Evolutionary conservation across 2,329 filamentous ascomycete species (phyloP), one percentile per base, ranked within the genome.

Genomic region (Claviceps quebecensis): DNA sequence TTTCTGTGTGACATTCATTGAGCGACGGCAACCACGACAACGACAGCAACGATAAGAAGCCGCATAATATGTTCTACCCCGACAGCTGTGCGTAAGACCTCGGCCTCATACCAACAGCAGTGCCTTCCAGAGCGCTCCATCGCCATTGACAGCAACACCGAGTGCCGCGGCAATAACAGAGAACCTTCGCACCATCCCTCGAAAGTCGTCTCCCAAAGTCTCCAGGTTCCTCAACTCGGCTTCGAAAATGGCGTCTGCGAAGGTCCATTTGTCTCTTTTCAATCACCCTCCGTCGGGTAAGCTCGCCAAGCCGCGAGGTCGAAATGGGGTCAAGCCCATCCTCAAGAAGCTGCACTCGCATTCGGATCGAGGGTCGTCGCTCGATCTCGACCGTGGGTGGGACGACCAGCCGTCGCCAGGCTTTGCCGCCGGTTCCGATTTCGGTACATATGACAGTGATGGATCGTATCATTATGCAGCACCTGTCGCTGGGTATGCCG

Each of bases 361-460:
- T 47, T 80, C 76, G 57, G 77, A 80, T 56, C 81, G 80, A 68
- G 80, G 73, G 17, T 50, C 52, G 59, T 83, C 80, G 45, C 65
- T 83, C 54, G 80, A 84, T 58, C 63, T 83, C 55, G 76, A 82
- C 61, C 74, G 79, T 45, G 70, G 72, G 19, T 79, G 77, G 72
- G 74, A 78, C 43, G 77, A 81, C 54, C 76, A 79, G 58, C 60
- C 60, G 36, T 55, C 56, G 9, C 53, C 54, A 7, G 47, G 52
- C 26, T 49, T 52, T 11, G 48, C 49, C 41, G 37, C 52, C 41
- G 40, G 52, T 13, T 34, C 47, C 47, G 59, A 59, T 52, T 63
- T 60, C 55, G 63, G 59, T 50, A 52, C 58, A 14, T 60, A 56
- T 51, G 58, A 61, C 53, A 56, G 59, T 37, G 62, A 65, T 50